Conservation (phyloP, 257 asterid genomes). For the Linderniella brevidens region DNA sequence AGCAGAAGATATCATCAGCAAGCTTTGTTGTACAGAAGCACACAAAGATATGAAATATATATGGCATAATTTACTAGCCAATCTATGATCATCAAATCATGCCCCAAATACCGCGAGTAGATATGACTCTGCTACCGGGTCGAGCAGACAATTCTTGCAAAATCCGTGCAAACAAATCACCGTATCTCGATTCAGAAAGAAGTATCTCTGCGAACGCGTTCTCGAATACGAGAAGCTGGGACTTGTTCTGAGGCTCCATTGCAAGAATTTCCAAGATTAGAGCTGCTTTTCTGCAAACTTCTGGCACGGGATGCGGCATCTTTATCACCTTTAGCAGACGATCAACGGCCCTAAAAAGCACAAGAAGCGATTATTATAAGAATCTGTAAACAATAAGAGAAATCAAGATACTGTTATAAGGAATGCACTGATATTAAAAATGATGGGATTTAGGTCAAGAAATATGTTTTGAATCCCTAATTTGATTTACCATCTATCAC, state of each 20-base stretch:
- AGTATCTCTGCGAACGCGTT: slow-evolving; percentile 89
- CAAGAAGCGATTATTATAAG: too few species aligned
- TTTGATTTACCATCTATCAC: slow-evolving; percentile 57
- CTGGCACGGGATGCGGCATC: slow-evolving; percentile 84
- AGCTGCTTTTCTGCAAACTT: slow-evolving; percentile 87
- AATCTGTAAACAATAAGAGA: too few species aligned
- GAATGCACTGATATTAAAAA: too few species aligned
- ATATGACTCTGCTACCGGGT: slow-evolving; percentile 53
- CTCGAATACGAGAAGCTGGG: slow-evolving; percentile 53
- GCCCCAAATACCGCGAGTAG: slow-evolving; percentile 96
- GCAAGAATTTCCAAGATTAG: slow-evolving; percentile 78
- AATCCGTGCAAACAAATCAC: slow-evolving; percentile 79
- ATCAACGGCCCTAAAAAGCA: slow-evolving; percentile 65
- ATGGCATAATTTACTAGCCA: too few species aligned
- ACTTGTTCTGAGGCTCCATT: slow-evolving; percentile 95
- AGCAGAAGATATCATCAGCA: too few species aligned
- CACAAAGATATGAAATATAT: too few species aligned
- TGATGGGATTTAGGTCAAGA: too few species aligned
- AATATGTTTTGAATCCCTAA: too few species aligned
- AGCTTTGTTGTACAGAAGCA: too few species aligned
- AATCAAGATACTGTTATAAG: too few species aligned
- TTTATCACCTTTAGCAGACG: slow-evolving; percentile 70
- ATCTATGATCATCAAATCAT: slow-evolving; percentile 24
- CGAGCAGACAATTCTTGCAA: slow-evolving; percentile 74
- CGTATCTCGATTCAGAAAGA: slow-evolving; percentile 57